Evolutionary conservation across 257 asterid genomes (phyloP).

Genomic region (Craterostigma plantagineum): DNA sequence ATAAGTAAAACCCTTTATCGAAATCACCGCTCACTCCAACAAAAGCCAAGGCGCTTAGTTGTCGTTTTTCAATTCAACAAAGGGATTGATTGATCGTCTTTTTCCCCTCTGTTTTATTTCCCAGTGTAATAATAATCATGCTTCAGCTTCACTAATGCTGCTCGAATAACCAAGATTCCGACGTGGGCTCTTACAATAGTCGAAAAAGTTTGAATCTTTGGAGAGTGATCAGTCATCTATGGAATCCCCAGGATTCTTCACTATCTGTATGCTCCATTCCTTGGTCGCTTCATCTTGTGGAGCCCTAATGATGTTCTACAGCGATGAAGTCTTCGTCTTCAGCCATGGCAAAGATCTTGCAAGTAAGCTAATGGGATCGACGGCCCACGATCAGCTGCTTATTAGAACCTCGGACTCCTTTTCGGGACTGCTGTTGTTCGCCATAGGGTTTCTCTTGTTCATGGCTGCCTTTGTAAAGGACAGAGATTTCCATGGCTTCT

Average conservation of each 20-base stretch:
- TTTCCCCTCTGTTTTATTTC: too few species aligned
- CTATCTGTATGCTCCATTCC: slow-evolving; percentile 39
- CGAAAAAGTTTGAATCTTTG: too few species aligned
- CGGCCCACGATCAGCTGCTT: slow-evolving; percentile 47
- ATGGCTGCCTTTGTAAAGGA: slow-evolving; percentile 63
- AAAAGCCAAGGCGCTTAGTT: too few species aligned
- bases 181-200: too few species aligned
- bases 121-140: too few species aligned
- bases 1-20: too few species aligned
- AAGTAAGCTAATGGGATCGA: slow-evolving; percentile 46
- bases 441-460: slow-evolving; percentile 43
- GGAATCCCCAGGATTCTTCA: slow-evolving; percentile 34
- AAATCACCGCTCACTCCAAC: too few species aligned
- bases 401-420: slow-evolving; percentile 51
- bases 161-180: too few species aligned
- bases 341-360: slow-evolving; percentile 52
- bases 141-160: too few species aligned
- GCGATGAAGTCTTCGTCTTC: slow-evolving; percentile 28
- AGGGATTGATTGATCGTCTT: too few species aligned
- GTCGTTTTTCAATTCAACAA: too few species aligned
- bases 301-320: slow-evolving; percentile 38
- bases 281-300: slow-evolving; percentile 42
- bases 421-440: slow-evolving; percentile 48
- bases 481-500: slow-evolving; percentile 38
- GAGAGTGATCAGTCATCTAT: too few species aligned